Evolutionary conservation across 805 yeast species (phyloP).

Genomic region (Lachancea waltii): DNA sequence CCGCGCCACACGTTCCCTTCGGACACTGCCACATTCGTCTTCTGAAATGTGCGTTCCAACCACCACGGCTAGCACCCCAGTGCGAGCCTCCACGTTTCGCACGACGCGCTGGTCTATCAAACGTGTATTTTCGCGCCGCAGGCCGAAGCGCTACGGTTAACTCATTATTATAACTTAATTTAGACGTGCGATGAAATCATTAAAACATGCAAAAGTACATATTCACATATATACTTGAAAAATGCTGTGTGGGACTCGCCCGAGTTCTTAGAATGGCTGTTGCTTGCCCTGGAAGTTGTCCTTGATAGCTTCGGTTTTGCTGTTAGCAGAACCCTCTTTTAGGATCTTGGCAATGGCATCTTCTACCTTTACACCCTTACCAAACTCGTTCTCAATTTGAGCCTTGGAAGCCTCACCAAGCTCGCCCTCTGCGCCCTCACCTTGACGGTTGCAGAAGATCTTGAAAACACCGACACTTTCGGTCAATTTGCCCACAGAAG

Average conservation of each 20-base stretch:
- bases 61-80: neutral
- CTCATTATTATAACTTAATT: too few species aligned
- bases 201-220: constrained; percentile 4
- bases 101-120: constrained; percentile 7
- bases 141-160: too few species aligned
- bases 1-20: neutral
- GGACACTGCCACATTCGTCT: constrained; percentile 5
- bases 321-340: constrained; percentile 51
- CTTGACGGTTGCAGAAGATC: constrained; percentile 53
- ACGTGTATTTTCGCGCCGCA: constrained; percentile 8
- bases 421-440: constrained; percentile 65
- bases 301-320: constrained; percentile 25
- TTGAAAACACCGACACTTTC: constrained; percentile 62
- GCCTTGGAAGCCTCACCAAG: constrained; percentile 64
- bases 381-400: constrained; percentile 64
- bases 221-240: neutral
- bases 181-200: neutral
- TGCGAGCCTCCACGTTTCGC: constrained; percentile 2
- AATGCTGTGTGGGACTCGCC: too few species aligned
- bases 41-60: constrained; percentile 1
- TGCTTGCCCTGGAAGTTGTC: constrained; percentile 38
- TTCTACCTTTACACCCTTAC: constrained; percentile 43
- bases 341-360: constrained; percentile 55
- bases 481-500: constrained; percentile 36
- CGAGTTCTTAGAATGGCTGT: constrained; percentile 28